Percentiles rank a stretch among this genome's conserved stretches.
Evolutionary conservation across 2,329 filamentous ascomycete genomes (phyloP).

Genomic region (Calonectria honghensis): DNA sequence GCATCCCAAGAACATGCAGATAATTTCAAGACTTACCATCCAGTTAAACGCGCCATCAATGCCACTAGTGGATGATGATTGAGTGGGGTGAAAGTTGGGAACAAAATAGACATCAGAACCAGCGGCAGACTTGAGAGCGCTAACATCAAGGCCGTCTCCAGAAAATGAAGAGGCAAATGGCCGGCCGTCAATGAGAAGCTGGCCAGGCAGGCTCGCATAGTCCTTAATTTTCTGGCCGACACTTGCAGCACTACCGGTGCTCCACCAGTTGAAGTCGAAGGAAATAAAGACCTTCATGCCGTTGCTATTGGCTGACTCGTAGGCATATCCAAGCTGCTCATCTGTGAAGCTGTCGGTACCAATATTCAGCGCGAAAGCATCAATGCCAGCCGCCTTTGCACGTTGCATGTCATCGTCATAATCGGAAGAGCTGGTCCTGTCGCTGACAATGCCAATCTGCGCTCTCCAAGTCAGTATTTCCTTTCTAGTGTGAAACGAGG

Average conservation of each 20-base stretch:
- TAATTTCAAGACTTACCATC: conserved; percentile 50
- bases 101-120: conserved; percentile 68
- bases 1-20: not conserved
- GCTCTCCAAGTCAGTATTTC: not conserved
- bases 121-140: conserved; percentile 63
- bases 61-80: conserved; percentile 58
- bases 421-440: conserved; percentile 63
- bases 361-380: conserved; percentile 71
- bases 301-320: conserved; percentile 67
- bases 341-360: conserved; percentile 66
- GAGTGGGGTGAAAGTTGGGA: conserved; percentile 69
- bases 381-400: conserved; percentile 66
- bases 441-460: conserved; percentile 67
- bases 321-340: conserved; percentile 68
- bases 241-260: conserved; percentile 57
- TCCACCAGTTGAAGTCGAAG: conserved; percentile 74
- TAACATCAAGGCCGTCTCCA: conserved; percentile 67
- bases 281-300: conserved; percentile 74
- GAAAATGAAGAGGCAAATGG: conserved; percentile 73
- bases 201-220: conserved; percentile 65
- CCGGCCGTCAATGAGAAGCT: conserved; percentile 69
- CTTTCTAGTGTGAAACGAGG: accelerated
- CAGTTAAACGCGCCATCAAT: conserved; percentile 70
- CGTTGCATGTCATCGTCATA: conserved; percentile 69
- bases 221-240: conserved; percentile 67